These are phyloP conservation scores for Yamadazyma tumulicola DNA, from an alignment of 805 yeast genomes.

Conservation along the genomic window DNA sequence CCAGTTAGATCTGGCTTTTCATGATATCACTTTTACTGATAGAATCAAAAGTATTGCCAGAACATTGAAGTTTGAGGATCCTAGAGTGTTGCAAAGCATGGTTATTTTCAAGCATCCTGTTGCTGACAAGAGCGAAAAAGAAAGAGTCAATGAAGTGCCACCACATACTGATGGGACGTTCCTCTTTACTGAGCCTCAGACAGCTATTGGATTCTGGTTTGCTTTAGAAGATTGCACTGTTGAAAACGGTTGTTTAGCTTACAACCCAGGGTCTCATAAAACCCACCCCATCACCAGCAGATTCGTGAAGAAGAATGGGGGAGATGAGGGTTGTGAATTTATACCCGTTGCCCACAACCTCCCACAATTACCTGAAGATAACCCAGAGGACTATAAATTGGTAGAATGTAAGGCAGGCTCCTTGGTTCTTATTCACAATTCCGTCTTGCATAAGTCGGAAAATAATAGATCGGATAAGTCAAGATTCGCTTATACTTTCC, in stretches of 20 bases:
- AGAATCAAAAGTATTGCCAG: slow-evolving; percentile 50
- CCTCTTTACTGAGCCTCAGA: slow-evolving; percentile 65
- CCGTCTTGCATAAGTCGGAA: slow-evolving; percentile 70
- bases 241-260: slow-evolving; percentile 66
- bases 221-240: slow-evolving; percentile 71
- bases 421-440: slow-evolving; percentile 65
- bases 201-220: slow-evolving; percentile 78
- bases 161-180: slow-evolving; percentile 76
- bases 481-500: slow-evolving; percentile 77
- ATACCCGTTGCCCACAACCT: slow-evolving; percentile 28
- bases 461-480: slow-evolving; percentile 52
- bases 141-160: slow-evolving; percentile 59
- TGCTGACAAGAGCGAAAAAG: slow-evolving; percentile 9
- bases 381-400: slow-evolving; percentile 41
- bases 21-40: slow-evolving; percentile 46
- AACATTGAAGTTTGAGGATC: slow-evolving; percentile 54
- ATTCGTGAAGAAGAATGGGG: slow-evolving; percentile 53
- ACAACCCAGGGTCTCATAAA: slow-evolving; percentile 69
- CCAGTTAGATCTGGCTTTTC: slow-evolving; percentile 48
- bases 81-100: slow-evolving; percentile 76
- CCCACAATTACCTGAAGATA: slow-evolving; percentile 16
- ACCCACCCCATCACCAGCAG: slow-evolving; percentile 53
- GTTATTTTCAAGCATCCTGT: slow-evolving; percentile 71
- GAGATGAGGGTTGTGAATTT: slow-evolving; percentile 57
- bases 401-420: slow-evolving; percentile 72